Evolutionary conservation across 306 rosid genomes (phyloP).

Genomic region (Citrullus amarus): DNA sequence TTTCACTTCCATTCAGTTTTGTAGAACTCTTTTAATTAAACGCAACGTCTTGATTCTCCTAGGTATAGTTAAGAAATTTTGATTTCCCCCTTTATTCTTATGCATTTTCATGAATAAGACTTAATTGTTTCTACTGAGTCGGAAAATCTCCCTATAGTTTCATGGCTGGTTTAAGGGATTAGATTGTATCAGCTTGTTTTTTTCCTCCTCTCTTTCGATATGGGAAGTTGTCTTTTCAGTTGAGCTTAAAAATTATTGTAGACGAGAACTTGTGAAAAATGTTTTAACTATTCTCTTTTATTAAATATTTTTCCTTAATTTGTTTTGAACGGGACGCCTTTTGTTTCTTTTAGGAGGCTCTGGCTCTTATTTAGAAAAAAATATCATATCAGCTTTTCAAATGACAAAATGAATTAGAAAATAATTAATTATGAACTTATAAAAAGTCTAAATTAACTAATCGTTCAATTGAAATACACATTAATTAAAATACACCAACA

Average conservation of each 20-base stretch:
- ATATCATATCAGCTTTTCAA: too few relatives aligned
- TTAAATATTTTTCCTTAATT: neutral
- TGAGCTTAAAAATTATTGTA: neutral
- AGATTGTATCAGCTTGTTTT: neutral
- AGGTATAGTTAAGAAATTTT: neutral
- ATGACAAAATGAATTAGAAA: too few relatives aligned
- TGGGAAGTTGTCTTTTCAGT: neutral
- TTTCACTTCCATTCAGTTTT: neutral
- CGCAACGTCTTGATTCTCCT: neutral
- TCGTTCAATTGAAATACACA: too few relatives aligned
- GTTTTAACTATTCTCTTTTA: neutral
- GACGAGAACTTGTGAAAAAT: neutral
- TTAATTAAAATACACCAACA: too few relatives aligned
- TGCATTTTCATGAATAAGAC: neutral
- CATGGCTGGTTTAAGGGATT: neutral
- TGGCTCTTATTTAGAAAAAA: too few relatives aligned
- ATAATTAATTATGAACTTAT: too few relatives aligned
- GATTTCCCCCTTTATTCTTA: neutral
- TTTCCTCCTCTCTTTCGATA: neutral
- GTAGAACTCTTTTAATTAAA: neutral
- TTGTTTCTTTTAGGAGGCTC: too few relatives aligned
- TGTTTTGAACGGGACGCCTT: neutral
- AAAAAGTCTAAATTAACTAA: too few relatives aligned
- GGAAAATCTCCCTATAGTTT: neutral
- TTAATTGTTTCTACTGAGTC: neutral